Conservation (phyloP, 352 stramenopile genomes). For the Pythium pyrilobum region DNA sequence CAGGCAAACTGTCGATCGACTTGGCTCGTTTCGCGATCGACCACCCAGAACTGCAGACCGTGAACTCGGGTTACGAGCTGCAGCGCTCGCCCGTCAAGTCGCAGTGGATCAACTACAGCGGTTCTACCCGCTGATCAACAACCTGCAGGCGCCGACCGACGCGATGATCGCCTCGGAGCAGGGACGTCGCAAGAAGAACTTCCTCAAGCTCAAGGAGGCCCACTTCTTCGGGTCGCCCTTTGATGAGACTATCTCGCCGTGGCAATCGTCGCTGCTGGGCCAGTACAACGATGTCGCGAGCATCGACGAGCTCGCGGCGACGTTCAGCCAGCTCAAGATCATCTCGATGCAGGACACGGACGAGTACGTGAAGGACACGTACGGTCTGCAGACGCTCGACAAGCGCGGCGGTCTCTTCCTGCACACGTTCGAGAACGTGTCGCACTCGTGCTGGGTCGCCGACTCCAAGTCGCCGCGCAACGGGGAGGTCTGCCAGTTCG, state of each 20-base stretch:
- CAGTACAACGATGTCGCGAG: conserved; percentile 30
- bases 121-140: conserved; percentile 38
- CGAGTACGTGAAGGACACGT: conserved; percentile 36
- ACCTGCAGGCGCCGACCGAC: conserved; percentile 22
- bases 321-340: conserved; percentile 24
- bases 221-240: conserved; percentile 32
- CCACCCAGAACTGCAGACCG: conserved; percentile 21
- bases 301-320: conserved; percentile 21
- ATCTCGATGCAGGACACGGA: conserved; percentile 30
- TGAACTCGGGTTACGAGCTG: conserved; percentile 39
- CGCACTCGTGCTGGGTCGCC: conserved; percentile 30
- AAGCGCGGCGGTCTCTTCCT: conserved; percentile 19
- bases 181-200: conserved; percentile 28
- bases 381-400: conserved; percentile 29
- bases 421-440: conserved; percentile 15
- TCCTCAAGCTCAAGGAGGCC: conserved; percentile 12
- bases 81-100: conserved; percentile 22
- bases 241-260: conserved; percentile 32
- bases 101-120: conserved; percentile 21
- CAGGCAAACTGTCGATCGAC: conserved; percentile 30
- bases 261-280: conserved; percentile 27
- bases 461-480: conserved; percentile 8
- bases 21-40: conserved; percentile 20
- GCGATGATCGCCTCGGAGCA: conserved; percentile 14
- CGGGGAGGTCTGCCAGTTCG: too few species aligned